Percentiles rank a stretch among this genome's conserved stretches.
These are phyloP conservation scores for Ampelocalamus luodianensis DNA, from an alignment of 176 grass and related monocot species.

Conservation along the genomic window DNA sequence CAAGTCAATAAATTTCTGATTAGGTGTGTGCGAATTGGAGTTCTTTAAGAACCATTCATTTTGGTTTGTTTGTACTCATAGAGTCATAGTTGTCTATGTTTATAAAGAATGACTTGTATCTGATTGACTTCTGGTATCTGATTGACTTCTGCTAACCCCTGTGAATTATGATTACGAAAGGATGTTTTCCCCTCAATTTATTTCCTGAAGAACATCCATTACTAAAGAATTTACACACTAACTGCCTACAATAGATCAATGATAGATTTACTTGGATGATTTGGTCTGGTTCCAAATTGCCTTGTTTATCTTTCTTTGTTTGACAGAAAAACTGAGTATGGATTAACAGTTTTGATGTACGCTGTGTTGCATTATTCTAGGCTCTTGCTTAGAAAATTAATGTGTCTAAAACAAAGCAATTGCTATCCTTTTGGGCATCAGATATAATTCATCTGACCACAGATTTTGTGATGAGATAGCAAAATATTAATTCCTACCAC, in stretches of 20 bases:
- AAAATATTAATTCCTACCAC: background rate
- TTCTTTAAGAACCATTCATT: slow-evolving; percentile 22
- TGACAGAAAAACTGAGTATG: slow-evolving; percentile 3
- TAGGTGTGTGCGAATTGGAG: background rate
- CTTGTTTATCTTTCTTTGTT: slow-evolving; percentile 19
- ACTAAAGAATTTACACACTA: slow-evolving; percentile 6
- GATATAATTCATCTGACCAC: background rate
- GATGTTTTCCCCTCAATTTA: background rate
- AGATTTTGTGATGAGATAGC: background rate
- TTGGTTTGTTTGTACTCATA: background rate
- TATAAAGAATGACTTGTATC: slow-evolving; percentile 18
- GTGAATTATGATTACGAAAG: slow-evolving; percentile 28
- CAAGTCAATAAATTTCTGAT: slow-evolving; percentile 24
- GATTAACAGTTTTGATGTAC: background rate
- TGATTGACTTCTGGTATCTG: slow-evolving; percentile 16
- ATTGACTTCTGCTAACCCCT: slow-evolving; percentile 25
- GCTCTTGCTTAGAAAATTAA: slow-evolving; percentile 10
- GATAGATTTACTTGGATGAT: slow-evolving; percentile 24
- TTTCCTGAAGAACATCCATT: slow-evolving; percentile 11
- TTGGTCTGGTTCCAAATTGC: slow-evolving; percentile 24
- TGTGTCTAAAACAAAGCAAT: slow-evolving; percentile 14
- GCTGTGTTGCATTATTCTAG: slow-evolving; percentile 1
- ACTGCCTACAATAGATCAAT: slow-evolving; percentile 7
- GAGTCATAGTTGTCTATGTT: slow-evolving; percentile 13
- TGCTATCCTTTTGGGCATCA: background rate